A percentile compares a stretch with the other conserved stretches of the same genome.
Evolutionary conservation across 1,139 yeast species (phyloP).

Genomic region (Scheffersomyces titani): DNA sequence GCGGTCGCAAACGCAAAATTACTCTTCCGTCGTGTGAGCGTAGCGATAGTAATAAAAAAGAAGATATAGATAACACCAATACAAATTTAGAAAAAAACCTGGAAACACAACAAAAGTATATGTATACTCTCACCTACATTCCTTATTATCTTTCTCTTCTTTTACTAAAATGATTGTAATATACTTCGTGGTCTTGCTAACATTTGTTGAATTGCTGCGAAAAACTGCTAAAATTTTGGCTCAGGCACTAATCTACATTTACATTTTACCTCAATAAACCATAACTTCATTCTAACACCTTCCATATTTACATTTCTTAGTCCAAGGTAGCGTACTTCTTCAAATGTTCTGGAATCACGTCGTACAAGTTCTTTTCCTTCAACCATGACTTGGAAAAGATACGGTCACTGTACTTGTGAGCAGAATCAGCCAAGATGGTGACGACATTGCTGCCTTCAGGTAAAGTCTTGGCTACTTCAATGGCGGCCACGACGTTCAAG

Average conservation of each 20-base stretch:
- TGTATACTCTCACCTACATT: too few relatives aligned
- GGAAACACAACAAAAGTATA: background rate
- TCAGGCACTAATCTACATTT: background rate
- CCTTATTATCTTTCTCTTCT: too few relatives aligned
- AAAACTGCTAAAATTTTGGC: background rate
- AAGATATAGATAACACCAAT: background rate
- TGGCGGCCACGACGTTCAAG: constrained; percentile 80
- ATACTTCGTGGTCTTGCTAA: too few relatives aligned
- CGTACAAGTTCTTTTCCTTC: constrained; percentile 63
- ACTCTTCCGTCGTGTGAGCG: background rate
- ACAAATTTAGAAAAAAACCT: too few relatives aligned
- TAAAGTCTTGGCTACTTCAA: constrained; percentile 66
- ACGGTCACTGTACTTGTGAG: constrained; percentile 83
- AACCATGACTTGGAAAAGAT: constrained; percentile 80
- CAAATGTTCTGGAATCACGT: constrained; percentile 68
- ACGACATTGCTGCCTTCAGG: constrained; percentile 85
- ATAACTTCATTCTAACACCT: background rate
- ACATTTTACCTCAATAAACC: too few relatives aligned
- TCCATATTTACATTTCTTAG: constrained; percentile 9
- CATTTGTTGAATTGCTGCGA: background rate
- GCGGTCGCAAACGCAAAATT: background rate
- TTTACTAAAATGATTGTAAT: too few relatives aligned
- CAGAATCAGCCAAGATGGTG: constrained; percentile 83
- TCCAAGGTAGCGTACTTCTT: constrained; percentile 59
- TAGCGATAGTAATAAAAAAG: background rate